These are phyloP conservation scores for Oidiodendron maius DNA, from an alignment of 495 filamentous ascomycete species.

Conservation along the genomic window DNA sequence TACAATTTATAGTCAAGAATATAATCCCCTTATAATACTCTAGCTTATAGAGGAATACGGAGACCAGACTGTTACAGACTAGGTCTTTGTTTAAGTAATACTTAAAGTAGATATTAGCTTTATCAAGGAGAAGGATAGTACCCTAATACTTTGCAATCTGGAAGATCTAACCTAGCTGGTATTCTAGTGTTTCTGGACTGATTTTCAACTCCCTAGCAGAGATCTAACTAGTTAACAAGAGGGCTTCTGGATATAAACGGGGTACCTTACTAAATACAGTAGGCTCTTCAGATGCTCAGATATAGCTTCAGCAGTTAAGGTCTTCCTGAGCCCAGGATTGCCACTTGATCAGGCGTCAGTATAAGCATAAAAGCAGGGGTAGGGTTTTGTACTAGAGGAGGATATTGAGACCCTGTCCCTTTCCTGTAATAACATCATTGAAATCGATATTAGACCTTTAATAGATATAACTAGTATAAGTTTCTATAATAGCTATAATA, in stretches of 20 bases:
- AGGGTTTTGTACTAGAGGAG: constrained; percentile 6
- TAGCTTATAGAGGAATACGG: constrained; percentile 14
- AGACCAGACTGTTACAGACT: constrained; percentile 12
- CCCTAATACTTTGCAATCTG: constrained; percentile 32
- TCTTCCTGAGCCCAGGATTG: constrained; percentile 4
- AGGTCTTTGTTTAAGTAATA: constrained; percentile 28
- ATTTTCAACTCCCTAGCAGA: constrained; percentile 14
- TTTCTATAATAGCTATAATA: constrained; percentile 20
- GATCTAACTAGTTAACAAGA: constrained; percentile 13
- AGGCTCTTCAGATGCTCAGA: constrained; percentile 4
- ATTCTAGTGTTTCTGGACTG: constrained; percentile 26
- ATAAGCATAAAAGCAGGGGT: not conserved
- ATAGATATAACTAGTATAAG: constrained; percentile 6
- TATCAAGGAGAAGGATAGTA: constrained; percentile 34
- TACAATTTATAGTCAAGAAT: constrained; percentile 15
- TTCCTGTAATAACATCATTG: constrained; percentile 7
- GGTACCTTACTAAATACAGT: constrained; percentile 8
- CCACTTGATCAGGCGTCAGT: constrained; percentile 12
- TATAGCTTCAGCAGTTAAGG: constrained; percentile 8
- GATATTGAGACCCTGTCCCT: constrained; percentile 7
- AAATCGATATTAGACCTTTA: not conserved
- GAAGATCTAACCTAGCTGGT: constrained; percentile 34
- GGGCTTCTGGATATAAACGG: constrained; percentile 2
- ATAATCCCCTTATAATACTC: constrained; percentile 18
- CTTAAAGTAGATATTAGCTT: constrained; percentile 32